Conservation (phyloP, 2,329 filamentous ascomycete species). For the Thelonectria discophora region DNA sequence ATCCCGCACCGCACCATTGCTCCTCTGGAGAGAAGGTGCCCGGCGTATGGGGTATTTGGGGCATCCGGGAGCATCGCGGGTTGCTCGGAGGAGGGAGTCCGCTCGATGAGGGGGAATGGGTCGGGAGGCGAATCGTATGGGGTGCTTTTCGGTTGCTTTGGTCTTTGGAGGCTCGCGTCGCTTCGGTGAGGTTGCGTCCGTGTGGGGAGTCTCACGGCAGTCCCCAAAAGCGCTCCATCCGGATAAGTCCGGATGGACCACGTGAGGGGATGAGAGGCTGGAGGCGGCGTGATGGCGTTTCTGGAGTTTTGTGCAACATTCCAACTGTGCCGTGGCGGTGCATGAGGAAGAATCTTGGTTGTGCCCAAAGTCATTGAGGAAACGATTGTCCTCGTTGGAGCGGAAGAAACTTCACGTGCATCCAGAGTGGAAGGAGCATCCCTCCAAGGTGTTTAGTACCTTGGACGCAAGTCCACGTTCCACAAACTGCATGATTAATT, state of each 20-base stretch:
- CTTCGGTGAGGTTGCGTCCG: slow-evolving; percentile 8
- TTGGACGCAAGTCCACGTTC: too few relatives aligned
- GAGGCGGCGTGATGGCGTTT: slow-evolving; percentile 2
- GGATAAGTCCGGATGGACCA: slow-evolving; percentile 29
- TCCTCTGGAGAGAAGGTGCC: neutral
- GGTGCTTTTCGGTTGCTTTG: slow-evolving; percentile 2
- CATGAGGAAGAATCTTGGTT: slow-evolving; percentile 9
- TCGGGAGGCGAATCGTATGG: neutral
- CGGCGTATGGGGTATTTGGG: slow-evolving; percentile 6
- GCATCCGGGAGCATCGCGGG: too few relatives aligned
- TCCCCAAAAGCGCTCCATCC: slow-evolving; percentile 23
- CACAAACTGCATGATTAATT: too few relatives aligned
- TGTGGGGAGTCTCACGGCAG: slow-evolving; percentile 10
- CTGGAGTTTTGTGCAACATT: neutral
- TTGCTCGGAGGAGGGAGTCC: neutral
- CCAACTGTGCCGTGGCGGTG: slow-evolving; percentile 18
- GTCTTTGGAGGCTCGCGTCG: neutral
- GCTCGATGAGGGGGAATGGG: neutral
- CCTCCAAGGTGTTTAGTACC: too few relatives aligned
- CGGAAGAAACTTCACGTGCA: too few relatives aligned
- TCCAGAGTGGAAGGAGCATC: too few relatives aligned
- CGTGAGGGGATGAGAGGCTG: slow-evolving; percentile 36
- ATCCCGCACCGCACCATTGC: slow-evolving; percentile 15
- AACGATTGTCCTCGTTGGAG: too few relatives aligned
- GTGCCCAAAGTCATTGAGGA: too few relatives aligned